Evolutionary conservation across 345 rosid species (phyloP).

Genomic region (Citrus unshiu): DNA sequence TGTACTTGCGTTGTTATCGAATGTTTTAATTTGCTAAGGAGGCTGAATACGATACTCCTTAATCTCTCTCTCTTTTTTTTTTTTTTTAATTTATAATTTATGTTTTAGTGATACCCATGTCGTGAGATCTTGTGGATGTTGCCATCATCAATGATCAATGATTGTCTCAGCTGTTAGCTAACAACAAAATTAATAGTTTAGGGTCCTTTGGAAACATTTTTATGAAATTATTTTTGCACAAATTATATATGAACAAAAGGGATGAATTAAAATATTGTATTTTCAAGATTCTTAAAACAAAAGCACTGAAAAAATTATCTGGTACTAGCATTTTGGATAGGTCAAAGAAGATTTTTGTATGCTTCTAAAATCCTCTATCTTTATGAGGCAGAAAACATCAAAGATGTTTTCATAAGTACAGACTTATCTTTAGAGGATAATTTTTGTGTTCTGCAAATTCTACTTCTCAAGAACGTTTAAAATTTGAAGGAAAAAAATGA

Average conservation of each 20-base stretch:
- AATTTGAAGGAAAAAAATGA: no score
- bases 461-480: neutral
- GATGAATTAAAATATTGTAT: neutral
- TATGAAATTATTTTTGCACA: neutral
- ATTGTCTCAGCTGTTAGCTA: neutral
- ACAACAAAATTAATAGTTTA: neutral
- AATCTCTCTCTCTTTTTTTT: neutral
- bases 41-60: neutral
- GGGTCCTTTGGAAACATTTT: neutral
- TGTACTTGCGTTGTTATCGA: neutral
- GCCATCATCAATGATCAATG: neutral
- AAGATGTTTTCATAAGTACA: neutral
- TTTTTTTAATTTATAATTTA: neutral
- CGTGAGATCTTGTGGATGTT: neutral
- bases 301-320: neutral
- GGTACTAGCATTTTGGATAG: neutral
- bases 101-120: neutral
- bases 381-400: neutral
- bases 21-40: neutral
- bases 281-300: neutral
- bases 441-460: neutral
- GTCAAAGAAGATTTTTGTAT: neutral
- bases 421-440: neutral
- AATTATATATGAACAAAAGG: neutral
- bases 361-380: neutral